These are phyloP conservation scores for Huntiella moniliformis DNA, from an alignment of 2,329 filamentous ascomycete genomes.

Conservation along the genomic window DNA sequence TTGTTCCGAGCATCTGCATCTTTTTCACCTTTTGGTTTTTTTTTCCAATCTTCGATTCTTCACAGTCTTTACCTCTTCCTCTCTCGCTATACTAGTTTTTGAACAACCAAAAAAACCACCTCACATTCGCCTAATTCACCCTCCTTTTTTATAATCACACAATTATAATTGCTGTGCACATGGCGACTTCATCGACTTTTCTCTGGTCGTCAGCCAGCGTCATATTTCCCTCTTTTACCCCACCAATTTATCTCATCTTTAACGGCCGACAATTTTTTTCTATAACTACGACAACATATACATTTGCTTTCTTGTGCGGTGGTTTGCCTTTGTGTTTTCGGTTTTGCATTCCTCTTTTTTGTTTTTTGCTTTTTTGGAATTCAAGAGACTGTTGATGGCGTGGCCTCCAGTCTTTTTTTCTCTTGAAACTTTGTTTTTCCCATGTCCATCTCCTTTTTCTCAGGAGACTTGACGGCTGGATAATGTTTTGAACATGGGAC, in stretches of 20 bases:
- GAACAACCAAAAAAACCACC: slow-evolving; percentile 2
- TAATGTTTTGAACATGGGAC: too few species aligned
- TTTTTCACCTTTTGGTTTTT: background rate
- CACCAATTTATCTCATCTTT: slow-evolving; percentile 5
- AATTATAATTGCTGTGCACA: background rate
- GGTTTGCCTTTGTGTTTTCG: background rate
- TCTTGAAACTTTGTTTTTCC: background rate
- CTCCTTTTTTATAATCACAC: background rate
- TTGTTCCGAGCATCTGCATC: background rate
- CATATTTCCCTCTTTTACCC: slow-evolving; percentile 2
- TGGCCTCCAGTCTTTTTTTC: background rate
- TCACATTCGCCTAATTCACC: background rate
- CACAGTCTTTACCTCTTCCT: slow-evolving; percentile 8
- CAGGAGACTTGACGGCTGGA: too few species aligned
- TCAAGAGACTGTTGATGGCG: background rate
- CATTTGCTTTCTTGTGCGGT: background rate
- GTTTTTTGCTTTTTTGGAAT: background rate
- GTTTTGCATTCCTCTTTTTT: slow-evolving; percentile 2
- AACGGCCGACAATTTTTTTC: slow-evolving; percentile 10
- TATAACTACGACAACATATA: background rate
- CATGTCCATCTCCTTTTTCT: too few species aligned
- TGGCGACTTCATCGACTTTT: background rate
- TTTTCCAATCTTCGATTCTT: slow-evolving; percentile 5
- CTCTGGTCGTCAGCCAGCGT: slow-evolving; percentile 1
- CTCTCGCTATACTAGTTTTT: background rate